Base-by-base conservation (phyloP, 169 alveolate genomes). In the Plasmodium vinckei region DNA sequence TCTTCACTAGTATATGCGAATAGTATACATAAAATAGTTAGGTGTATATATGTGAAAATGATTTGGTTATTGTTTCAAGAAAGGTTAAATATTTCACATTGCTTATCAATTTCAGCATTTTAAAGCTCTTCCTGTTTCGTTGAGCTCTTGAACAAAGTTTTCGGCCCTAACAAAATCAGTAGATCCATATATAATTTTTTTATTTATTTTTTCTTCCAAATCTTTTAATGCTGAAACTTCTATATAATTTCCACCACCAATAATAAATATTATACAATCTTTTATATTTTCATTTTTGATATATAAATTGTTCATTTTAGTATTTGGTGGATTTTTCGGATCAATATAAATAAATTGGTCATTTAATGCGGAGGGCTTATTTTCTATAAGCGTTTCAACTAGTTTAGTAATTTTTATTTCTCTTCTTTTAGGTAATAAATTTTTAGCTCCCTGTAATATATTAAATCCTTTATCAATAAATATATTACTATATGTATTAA, bases 221-320 rank as follows among this genome's bases (percentile, higher is more conserved):
- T 94, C 95, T 67, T 90, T 89, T 59, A 95, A 44, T 23, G 93
- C 95, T 12, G 92, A 87, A 17, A 95, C 92, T 64, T 95, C 97
- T 47, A 89, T 92, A 91, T 92, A 95, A 72, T 93, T 92, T 33
- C 96, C 97, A 33, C 97, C 97, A 2, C 97, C 97, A 0, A 95
- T 92, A 1, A 95, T 82, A 61, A 95, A 95, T 1, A 95, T 93
- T 10, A 94, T 87, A 65, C 92, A 94, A 53, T 89, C 94, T 69
- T 91, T 92, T 49, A 91, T 84, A 67, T 94, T 93, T 39, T 94
- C 96, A 44, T 92, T 93, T 23, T 92, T 87, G 12, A 94, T 93
- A 44, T 70, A 92, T 56, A 87, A 72, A 42, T 57, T 87, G 12
- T 72, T 82, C 33, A 27, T 49, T 27, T 51, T 9, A 23, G 9